These are phyloP conservation scores for Herpetomonas tarakana DNA, from an alignment of 208 protist genomes.

Conservation along the genomic window DNA sequence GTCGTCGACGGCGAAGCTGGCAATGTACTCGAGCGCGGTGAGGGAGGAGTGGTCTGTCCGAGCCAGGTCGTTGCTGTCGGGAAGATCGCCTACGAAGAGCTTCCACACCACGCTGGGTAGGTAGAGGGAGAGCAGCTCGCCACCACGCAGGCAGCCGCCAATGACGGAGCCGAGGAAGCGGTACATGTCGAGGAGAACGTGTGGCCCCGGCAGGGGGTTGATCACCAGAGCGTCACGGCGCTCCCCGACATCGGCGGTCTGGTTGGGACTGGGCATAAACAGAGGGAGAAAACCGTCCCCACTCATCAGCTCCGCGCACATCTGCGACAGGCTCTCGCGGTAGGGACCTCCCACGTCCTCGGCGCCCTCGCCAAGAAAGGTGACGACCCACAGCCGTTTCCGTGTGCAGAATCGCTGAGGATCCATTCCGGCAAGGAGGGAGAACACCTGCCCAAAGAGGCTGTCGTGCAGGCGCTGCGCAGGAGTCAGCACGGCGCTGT, in stretches of 20 bases:
- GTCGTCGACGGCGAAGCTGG: slow-evolving; percentile 9
- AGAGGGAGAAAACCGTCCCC: slow-evolving; percentile 49
- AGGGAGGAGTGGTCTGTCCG: slow-evolving; percentile 46
- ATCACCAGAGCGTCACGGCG: slow-evolving; percentile 82
- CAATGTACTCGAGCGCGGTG: slow-evolving; percentile 64
- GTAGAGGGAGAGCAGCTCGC: slow-evolving; percentile 90
- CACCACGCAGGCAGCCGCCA: slow-evolving; percentile 92
- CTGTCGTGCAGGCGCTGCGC: slow-evolving; percentile 53
- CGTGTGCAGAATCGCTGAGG: slow-evolving; percentile 63
- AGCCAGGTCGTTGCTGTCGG: slow-evolving; percentile 49
- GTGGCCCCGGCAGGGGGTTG: slow-evolving; percentile 38
- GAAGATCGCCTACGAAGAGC: slow-evolving; percentile 64
- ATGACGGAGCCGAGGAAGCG: slow-evolving; percentile 92
- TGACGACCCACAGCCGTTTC: slow-evolving; percentile 84
- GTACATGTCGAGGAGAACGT: slow-evolving; percentile 72
- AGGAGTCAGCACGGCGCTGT: slow-evolving; percentile 22
- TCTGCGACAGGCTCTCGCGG: slow-evolving; percentile 86
- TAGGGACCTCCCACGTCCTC: slow-evolving; percentile 94
- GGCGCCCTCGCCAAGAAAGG: slow-evolving; percentile 88
- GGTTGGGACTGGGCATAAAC: slow-evolving; percentile 88
- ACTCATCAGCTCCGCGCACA: slow-evolving; percentile 90
- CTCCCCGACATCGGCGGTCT: slow-evolving; percentile 57
- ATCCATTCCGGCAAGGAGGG: slow-evolving; percentile 56
- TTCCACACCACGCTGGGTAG: slow-evolving; percentile 92
- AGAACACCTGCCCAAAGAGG: slow-evolving; percentile 88